phyloP scores from a whole-genome alignment of 2,329 filamentous ascomycete genomes.

The Colletotrichum sp. region DNA sequence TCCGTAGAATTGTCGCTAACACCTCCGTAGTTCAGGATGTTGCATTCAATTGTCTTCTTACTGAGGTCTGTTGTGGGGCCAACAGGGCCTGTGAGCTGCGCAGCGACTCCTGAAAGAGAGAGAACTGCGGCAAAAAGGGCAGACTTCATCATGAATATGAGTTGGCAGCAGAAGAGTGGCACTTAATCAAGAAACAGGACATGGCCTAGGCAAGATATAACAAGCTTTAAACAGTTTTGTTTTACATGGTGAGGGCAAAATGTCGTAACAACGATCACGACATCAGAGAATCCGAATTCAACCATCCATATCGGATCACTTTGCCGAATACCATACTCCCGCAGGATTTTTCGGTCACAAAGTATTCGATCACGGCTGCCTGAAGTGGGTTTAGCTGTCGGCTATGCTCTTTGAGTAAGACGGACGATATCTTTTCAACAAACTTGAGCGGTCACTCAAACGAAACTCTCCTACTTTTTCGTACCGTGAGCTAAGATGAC shows the following conservation, averaged over 20 bases:
- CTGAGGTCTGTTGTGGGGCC: not conserved
- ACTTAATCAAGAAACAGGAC: accelerated
- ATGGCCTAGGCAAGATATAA: not conserved
- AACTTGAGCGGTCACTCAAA: not conserved
- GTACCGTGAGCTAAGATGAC: not conserved
- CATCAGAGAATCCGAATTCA: not conserved
- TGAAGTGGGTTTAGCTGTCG: not conserved
- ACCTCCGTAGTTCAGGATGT: not conserved
- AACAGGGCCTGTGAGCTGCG: not conserved
- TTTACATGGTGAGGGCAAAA: accelerated
- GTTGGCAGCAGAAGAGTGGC: not conserved
- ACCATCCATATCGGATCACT: not conserved
- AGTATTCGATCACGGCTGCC: not conserved
- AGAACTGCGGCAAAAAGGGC: not conserved
- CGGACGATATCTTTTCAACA: not conserved
- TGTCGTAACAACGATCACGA: not conserved
- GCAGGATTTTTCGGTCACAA: not conserved
- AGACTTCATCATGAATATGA: not conserved
- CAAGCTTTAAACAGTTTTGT: not conserved
- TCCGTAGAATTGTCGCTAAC: not conserved
- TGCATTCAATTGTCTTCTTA: not conserved
- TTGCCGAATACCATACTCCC: not conserved
- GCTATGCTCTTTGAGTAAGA: not conserved
- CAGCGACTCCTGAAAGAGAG: not conserved
- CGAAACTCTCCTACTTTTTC: not conserved